Base-by-base conservation (phyloP, 495 filamentous ascomycete genomes). In the Acidomyces sp. region DNA sequence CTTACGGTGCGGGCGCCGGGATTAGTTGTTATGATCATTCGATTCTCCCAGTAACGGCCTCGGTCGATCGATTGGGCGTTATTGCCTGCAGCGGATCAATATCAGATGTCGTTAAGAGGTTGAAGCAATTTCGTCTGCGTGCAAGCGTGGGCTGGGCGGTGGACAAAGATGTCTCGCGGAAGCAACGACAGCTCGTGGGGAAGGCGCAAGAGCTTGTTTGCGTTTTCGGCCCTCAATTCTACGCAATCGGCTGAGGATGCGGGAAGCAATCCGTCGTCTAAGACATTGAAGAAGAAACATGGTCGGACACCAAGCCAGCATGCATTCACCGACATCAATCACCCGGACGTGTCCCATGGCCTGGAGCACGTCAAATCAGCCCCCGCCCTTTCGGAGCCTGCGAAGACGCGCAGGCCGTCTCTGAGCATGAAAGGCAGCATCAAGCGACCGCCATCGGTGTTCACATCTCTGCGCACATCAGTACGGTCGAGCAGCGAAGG, bases 271-370 rank as follows among this genome's bases (percentile, higher is more conserved):
- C 25, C 28, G 10, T n/a, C n/a, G n/a, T n/a, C n/a, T n/a, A 50
- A 48, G 26, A 49, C 55, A 11, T 41, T 57, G 32, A 55, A 55
- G 41, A 58, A 55, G 53, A 32, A 31, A 21, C 45, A 48, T 40
- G 27, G 49, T 15, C 45, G 56, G 25, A 48, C 51, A 11, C 35
- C 43, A n/a, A 47, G 37, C 27, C 16, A 25, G 18, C 51, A 47
- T n/a, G 34, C 55, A 15, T 45, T 44, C 28, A 57, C 48, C 27
- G 52, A 38, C 27, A 32, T 54, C 35, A 26, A 38, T 19, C 45
- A 34, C 20, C 45, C 45, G 27, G 45, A 48, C 19, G 6, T 48
- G 12, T 6, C 31, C 5, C 30, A 19, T 17, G 43, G 19, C 6
- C n/a, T 21, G 30, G 38, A 41, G 9, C 13, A 29, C 16, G 9